Conservation (phyloP, 2,329 filamentous ascomycete genomes). For the Didymella keratinophila region DNA sequence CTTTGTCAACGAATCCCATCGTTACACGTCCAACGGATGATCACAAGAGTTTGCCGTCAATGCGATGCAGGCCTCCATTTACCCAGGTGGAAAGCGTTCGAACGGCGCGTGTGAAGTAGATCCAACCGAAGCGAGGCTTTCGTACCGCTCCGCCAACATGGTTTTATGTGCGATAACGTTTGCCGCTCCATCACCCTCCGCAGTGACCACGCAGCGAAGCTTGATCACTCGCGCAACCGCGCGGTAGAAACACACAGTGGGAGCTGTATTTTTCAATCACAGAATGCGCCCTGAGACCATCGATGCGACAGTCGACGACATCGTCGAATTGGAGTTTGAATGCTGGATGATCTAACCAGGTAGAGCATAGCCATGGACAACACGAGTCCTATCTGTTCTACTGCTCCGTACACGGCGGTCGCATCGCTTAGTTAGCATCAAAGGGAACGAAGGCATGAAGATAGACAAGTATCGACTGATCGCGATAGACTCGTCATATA, state of each 20-base stretch:
- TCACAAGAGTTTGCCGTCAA: no score
- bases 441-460: constrained; percentile 55
- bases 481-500: constrained; percentile 37
- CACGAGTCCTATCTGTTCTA: constrained; percentile 50
- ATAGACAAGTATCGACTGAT: constrained; percentile 36
- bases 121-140: no score
- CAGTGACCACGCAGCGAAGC: constrained; percentile 4
- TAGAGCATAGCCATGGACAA: constrained; percentile 42
- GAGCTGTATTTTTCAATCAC: constrained; percentile 50
- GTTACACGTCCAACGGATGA: no score
- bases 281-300: constrained; percentile 51
- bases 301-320: constrained; percentile 50
- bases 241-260: constrained; percentile 43
- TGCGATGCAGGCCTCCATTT: no score
- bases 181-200: background rate
- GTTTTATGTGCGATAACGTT: no score
- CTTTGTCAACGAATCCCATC: no score
- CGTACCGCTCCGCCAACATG: no score
- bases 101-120: no score
- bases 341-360: constrained; percentile 34
- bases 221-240: constrained; percentile 27
- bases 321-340: constrained; percentile 52
- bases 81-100: no score
- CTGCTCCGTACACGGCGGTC: constrained; percentile 67
- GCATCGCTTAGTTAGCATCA: constrained; percentile 73